Base-by-base conservation (phyloP, 441 rosid species). In the Mallotus japonicus region DNA sequence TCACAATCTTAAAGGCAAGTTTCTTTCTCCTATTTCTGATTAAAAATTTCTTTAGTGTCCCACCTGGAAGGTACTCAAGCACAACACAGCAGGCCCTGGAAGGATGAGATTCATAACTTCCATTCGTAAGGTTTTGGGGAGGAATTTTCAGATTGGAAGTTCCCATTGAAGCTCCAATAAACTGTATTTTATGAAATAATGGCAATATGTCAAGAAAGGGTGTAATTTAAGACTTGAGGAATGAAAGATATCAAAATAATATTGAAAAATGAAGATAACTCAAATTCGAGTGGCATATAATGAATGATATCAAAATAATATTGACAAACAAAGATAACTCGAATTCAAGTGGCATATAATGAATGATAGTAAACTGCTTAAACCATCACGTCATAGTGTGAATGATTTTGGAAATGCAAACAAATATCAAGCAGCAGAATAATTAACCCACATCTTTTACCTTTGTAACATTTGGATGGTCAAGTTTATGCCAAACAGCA, bases 401-500 rank as follows among this genome's bases (percentile, higher is more conserved):
- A 32, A 8, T 66, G 34, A 28, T 20, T 16, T 28, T 37, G 6
- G 70, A 67, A 49, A 46, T 50, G 67, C 53, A 34, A 34, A 12
- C 19, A 16, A 34, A 12, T 22, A 28, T 13, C 28, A 50, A 66
- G 12, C 44, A 40, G 28, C 16, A 22, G 10, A 40, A 44, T 34
- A 20, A 50, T 37, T 28, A 34, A 13, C 17, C 67, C 17, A 28
- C 1, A 19, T 19, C 37, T 51, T 62, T 61, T 81, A 91, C 97
- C 83, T 85, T 88, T 4, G 97, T 92, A 69, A 94, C 97, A 73
- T 94, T 92, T 14, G 91, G 91, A 83, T 94, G 95, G 81, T 85
- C 76, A 47, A 94, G 97, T 87, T 90, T 92, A 73, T 95, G 91
- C 99, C 99, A 95, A 76, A 95, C 99, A 70, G 92, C 87, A 75